Conservation (phyloP, 306 rosid species). For the Heteromeles arbutifolia region DNA sequence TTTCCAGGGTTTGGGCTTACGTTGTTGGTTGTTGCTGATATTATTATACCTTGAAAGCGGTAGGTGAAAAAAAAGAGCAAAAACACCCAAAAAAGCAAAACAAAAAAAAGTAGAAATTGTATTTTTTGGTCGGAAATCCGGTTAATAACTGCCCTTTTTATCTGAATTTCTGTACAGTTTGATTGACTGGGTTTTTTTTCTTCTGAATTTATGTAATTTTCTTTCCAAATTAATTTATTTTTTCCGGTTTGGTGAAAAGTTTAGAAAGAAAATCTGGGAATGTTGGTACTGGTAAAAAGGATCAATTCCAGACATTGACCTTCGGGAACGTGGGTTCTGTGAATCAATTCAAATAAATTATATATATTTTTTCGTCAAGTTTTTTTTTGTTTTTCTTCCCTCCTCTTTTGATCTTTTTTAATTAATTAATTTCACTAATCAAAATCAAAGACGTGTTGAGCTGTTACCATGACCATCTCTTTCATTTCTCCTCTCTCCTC, state of each 20-base stretch:
- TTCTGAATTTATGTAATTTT: too few relatives aligned
- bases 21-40: constrained; percentile 21
- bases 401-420: neutral
- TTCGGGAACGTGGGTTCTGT: constrained; percentile 27
- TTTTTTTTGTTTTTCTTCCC: neutral
- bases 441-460: constrained; percentile 73
- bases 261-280: neutral
- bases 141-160: neutral
- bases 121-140: constrained; percentile 29
- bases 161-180: constrained; percentile 16
- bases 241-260: neutral
- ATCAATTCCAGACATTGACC: constrained; percentile 3
- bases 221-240: neutral
- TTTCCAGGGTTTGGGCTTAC: constrained; percentile 9
- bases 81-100: neutral
- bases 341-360: constrained; percentile 13
- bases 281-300: neutral
- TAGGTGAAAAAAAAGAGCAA: constrained; percentile 15
- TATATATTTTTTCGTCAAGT: neutral
- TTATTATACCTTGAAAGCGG: constrained; percentile 23
- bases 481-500: constrained; percentile 7
- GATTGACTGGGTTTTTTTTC: constrained; percentile 4
- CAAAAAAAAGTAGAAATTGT: neutral
- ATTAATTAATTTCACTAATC: constrained; percentile 13
- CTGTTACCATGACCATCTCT: constrained; percentile 32